These are phyloP conservation scores for Pseudohalonectria lignicola DNA, from an alignment of 2,329 filamentous ascomycete genomes.

Conservation along the genomic window DNA sequence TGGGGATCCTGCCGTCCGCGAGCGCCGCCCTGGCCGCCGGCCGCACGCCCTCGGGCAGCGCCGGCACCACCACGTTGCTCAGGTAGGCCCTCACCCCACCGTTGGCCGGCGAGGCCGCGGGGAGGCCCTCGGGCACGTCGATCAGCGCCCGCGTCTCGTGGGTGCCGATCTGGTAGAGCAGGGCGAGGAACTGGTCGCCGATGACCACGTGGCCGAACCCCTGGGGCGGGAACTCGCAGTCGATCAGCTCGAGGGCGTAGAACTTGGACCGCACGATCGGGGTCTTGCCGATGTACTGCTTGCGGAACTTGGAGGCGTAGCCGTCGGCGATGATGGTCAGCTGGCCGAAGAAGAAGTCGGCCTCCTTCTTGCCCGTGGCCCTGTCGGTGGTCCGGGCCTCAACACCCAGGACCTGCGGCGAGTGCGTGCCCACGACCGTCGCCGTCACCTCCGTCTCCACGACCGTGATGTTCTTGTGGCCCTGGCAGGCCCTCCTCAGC, in stretches of 20 bases:
- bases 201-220: constrained; percentile 83
- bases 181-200: constrained; percentile 61
- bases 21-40: constrained; percentile 68
- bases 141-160: constrained; percentile 87
- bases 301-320: constrained; percentile 85
- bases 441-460: constrained; percentile 80
- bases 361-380: constrained; percentile 39
- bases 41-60: constrained; percentile 59
- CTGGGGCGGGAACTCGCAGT: constrained; percentile 65
- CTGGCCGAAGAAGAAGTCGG: constrained; percentile 76
- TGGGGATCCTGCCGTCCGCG: constrained; percentile 63
- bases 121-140: constrained; percentile 70
- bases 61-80: constrained; percentile 61
- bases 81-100: constrained; percentile 85
- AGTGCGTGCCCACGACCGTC: constrained; percentile 59
- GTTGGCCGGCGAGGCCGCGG: constrained; percentile 58
- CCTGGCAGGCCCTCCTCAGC: constrained; percentile 63
- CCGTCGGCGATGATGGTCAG: constrained; percentile 88
- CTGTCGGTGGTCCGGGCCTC: constrained; percentile 56
- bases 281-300: constrained; percentile 55
- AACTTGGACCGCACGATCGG: constrained; percentile 77
- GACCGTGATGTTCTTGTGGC: constrained; percentile 74
- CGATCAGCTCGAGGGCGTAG: constrained; percentile 85
- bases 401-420: constrained; percentile 70
- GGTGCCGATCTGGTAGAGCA: constrained; percentile 94